Percentiles rank a stretch among this genome's conserved stretches.
These are phyloP conservation scores for Calonectria hawksworthii DNA, from an alignment of 2,329 filamentous ascomycete species.

Conservation along the genomic window DNA sequence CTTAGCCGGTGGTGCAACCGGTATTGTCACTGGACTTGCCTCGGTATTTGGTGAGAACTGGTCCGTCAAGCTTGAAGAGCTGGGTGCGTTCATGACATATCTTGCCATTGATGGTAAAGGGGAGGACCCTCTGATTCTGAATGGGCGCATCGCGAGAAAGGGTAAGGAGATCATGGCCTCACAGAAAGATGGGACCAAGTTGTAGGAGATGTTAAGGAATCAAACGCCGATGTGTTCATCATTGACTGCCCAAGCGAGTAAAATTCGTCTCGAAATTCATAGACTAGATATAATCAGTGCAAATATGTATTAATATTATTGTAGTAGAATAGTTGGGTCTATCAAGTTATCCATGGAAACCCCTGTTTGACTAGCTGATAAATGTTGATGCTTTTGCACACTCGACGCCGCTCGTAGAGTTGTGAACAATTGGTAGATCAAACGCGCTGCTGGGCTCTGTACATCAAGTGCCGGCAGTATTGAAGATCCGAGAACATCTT, in stretches of 20 bases:
- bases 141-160: slow-evolving; percentile 26
- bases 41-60: slow-evolving; percentile 37
- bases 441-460: slow-evolving; percentile 11
- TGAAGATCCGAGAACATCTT: slow-evolving; percentile 27
- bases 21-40: not conserved
- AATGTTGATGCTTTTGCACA: not conserved
- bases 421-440: slow-evolving; percentile 6
- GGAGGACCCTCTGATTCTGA: slow-evolving; percentile 23
- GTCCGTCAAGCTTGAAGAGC: slow-evolving; percentile 29
- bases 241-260: not conserved
- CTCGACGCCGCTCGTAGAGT: not conserved
- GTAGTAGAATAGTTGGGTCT: slow-evolving; percentile 5
- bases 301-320: not conserved
- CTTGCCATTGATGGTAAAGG: slow-evolving; percentile 34
- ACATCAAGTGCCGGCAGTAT: slow-evolving; percentile 14
- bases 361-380: not conserved
- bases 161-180: slow-evolving; percentile 28
- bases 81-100: slow-evolving; percentile 37
- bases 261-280: not conserved
- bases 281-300: not conserved
- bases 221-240: not conserved
- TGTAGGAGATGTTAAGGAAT: not conserved
- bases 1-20: not conserved
- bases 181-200: not conserved
- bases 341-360: slow-evolving; percentile 16